Percentiles rank a stretch among this genome's conserved stretches.
Evolutionary conservation across 257 asterid genomes (phyloP).

Genomic region (Thymus quinquecostatus): DNA sequence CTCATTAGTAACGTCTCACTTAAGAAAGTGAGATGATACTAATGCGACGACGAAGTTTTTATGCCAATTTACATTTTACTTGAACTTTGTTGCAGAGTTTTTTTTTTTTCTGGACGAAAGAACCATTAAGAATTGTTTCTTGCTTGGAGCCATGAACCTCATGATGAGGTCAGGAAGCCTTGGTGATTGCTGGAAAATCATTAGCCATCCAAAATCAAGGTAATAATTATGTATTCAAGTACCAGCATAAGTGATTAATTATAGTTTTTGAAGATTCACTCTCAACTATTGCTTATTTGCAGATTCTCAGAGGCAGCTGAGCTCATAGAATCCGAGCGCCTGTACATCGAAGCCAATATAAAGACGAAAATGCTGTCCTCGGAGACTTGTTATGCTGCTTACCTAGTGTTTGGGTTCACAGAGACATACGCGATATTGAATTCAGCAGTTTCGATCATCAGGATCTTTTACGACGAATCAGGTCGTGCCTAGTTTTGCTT

Average conservation of each 20-base stretch:
- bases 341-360: constrained; percentile 23
- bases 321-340: not conserved
- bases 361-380: constrained; percentile 27
- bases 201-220: constrained; percentile 15
- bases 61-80: not conserved
- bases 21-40: too few species aligned
- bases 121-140: constrained; percentile 21
- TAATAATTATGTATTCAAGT: not conserved
- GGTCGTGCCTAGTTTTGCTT: not conserved
- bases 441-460: constrained; percentile 7
- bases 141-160: constrained; percentile 4
- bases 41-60: too few species aligned
- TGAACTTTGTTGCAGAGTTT: not conserved
- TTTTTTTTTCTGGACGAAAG: not conserved
- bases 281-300: not conserved
- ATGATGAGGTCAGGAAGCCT: not conserved
- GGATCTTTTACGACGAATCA: constrained; percentile 15
- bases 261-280: too few species aligned
- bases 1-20: too few species aligned
- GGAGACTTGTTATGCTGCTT: constrained; percentile 30
- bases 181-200: not conserved
- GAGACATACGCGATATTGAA: not conserved
- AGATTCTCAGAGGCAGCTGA: constrained; percentile 34
- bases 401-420: constrained; percentile 24
- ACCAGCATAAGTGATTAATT: too few species aligned